Evolutionary conservation across 495 filamentous ascomycete genomes (phyloP).

Genomic region (Venustampulla echinocandica): DNA sequence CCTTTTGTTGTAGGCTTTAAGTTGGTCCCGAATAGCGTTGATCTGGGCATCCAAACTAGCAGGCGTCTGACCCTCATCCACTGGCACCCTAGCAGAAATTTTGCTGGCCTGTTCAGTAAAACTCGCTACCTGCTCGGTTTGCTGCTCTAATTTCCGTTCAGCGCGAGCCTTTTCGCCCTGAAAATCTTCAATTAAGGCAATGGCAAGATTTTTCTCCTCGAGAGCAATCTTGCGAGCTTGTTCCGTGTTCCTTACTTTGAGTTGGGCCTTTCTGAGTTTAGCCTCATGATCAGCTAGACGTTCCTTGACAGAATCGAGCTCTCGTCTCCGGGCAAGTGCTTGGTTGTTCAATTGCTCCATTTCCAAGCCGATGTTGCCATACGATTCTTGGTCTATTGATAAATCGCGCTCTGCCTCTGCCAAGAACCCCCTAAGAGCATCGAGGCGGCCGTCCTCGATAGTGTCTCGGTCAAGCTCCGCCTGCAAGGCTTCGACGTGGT

Average conservation of each 20-base stretch:
- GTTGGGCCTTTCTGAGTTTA: slow-evolving; percentile 47
- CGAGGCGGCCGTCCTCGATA: slow-evolving; percentile 53
- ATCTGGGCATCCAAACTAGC: slow-evolving; percentile 56
- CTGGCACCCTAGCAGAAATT: slow-evolving; percentile 51
- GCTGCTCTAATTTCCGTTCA: slow-evolving; percentile 38
- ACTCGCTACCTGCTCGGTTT: slow-evolving; percentile 37
- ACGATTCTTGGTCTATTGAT: slow-evolving; percentile 35
- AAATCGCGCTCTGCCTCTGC: slow-evolving; percentile 43
- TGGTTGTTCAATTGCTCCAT: slow-evolving; percentile 40
- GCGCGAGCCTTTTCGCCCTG: slow-evolving; percentile 38
- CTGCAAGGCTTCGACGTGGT: slow-evolving; percentile 47
- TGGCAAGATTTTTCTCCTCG: slow-evolving; percentile 55
- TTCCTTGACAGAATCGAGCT: slow-evolving; percentile 32
- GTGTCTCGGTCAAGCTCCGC: slow-evolving; percentile 50
- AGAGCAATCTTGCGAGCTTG: slow-evolving; percentile 47
- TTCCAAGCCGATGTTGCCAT: slow-evolving; percentile 42
- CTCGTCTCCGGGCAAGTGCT: slow-evolving; percentile 32
- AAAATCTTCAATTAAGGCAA: slow-evolving; percentile 41
- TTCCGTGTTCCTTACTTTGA: slow-evolving; percentile 41
- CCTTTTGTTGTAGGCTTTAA: slow-evolving; percentile 29
- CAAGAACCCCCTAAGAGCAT: slow-evolving; percentile 39
- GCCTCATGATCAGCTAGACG: slow-evolving; percentile 33
- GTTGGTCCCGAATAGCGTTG: slow-evolving; percentile 46
- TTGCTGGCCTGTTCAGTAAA: slow-evolving; percentile 49
- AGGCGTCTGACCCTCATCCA: slow-evolving; percentile 60